These are phyloP conservation scores for Leccinum longicurvipes DNA, from an alignment of 768 basidiomycete species.

Conservation along the genomic window DNA sequence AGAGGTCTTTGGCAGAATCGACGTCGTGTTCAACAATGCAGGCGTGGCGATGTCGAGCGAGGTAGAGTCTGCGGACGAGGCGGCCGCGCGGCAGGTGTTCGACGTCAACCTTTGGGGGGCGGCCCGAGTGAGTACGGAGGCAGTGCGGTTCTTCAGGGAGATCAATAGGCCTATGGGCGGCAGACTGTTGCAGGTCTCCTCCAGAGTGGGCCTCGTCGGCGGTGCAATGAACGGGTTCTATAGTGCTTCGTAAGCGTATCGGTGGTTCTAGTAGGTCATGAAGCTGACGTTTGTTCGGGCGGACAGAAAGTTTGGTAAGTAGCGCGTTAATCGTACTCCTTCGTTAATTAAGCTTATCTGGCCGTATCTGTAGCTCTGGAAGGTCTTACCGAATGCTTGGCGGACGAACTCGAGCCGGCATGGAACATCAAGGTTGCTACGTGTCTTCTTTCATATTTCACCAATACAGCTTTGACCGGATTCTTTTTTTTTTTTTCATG, in stretches of 20 bases:
- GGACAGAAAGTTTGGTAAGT: slow-evolving; percentile 19
- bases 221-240: slow-evolving; percentile 14
- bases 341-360: not conserved
- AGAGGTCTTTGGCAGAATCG: slow-evolving; percentile 33
- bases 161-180: slow-evolving; percentile 38
- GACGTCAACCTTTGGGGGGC: slow-evolving; percentile 40
- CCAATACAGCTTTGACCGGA: not conserved
- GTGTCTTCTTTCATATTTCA: not conserved
- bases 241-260: slow-evolving; percentile 21
- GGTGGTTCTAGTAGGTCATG: not conserved
- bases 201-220: slow-evolving; percentile 29
- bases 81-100: slow-evolving; percentile 32
- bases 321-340: not conserved
- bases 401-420: slow-evolving; percentile 12
- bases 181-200: slow-evolving; percentile 37
- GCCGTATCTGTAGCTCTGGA: slow-evolving; percentile 12
- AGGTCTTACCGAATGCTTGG: slow-evolving; percentile 14
- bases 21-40: slow-evolving; percentile 40
- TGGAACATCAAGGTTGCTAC: slow-evolving; percentile 19
- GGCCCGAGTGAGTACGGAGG: slow-evolving; percentile 28
- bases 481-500: not conserved
- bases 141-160: slow-evolving; percentile 36
- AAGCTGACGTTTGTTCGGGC: not conserved
- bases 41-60: slow-evolving; percentile 30
- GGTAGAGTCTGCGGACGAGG: slow-evolving; percentile 34